Base-by-base conservation (phyloP, 306 rosid species). In the Inga leiocalycina region DNA sequence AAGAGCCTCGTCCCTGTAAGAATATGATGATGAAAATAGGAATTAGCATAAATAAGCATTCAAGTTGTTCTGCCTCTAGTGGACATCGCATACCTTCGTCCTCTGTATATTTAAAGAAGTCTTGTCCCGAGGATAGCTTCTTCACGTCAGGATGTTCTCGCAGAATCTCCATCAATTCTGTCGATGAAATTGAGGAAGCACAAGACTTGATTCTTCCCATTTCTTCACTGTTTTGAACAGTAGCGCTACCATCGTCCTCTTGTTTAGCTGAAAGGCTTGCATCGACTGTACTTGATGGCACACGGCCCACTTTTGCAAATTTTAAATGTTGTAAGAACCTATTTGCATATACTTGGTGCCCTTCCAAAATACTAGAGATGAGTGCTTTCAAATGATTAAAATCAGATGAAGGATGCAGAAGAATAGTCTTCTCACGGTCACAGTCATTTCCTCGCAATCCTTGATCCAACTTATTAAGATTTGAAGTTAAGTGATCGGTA, bases 81-180 rank as follows among this genome's bases (percentile, higher is more conserved):
- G 46, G 74, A 80, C 64, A 80, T 69, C 49, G 15, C 89, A 76
- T 87, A 96, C 99, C 99, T 96, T 96, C 99, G 14, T 96, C 79
- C 82, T 93, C 97, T 45, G 98, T 89, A 91, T 96, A 96, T 89
- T 96, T 91, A n/a, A 57, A 7, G 88, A 93, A 93, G 88, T 93
- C 98, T 81, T 96, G 97, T 61, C 91, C 97, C 6, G 94, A 93
- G 84, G 91, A 74, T n/a, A 96, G 83, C 84, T 91, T 92, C 90
- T 95, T 93, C 89, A 92, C 92, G 82, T 96, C 99, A 48, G 99
- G 99, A 85, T 96, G 88, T 22, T 93, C 97, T 89, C 91, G 27
- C 3, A 20, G 10, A 56, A 19, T 11, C 66, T 59, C 66, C 30
- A 22, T 22, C 66, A 59, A 59, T 59, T 59, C 66, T 59, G 32